Evolutionary conservation across 2,329 filamentous ascomycete genomes (phyloP), one percentile per base, ranked within the genome.

Genomic region (Penicillium sp.): DNA sequence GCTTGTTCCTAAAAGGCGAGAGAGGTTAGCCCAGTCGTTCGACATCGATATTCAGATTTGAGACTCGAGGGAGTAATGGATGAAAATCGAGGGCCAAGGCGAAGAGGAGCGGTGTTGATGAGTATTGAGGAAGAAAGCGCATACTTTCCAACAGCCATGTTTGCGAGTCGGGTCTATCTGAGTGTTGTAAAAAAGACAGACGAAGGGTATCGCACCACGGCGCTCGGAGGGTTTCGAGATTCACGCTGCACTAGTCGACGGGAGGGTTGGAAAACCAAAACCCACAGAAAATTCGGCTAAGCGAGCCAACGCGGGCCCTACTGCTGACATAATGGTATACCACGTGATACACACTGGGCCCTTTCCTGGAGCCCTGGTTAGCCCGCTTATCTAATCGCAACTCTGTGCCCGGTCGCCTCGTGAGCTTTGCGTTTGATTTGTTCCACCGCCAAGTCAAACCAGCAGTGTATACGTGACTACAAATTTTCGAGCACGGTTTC

Each of bases 121-220:
- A 55, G 57, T 52, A 53, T 42, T 53, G 33, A 10, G 51, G 51
- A 55, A 43, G 61, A 52, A 57, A 58, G 62, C 54, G 81, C 85
- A 83, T 80, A 87, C 85, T 92, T 92, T 85, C 89, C 89, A 82
- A 92, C 89, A 86, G 89, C 89, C 89, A 92, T 90, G 81, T 82
- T 88, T 87, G 84, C 84, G 85, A 86, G 81, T 81, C 77, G 71
- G 70, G 75, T 73, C 75, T 78, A 76, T 78, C 76, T 74, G 67
- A 71, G 68, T 71, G 71, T 71, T 71, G 67, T 65, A 70, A 69
- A 71, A 71, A 77, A 76, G 75, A 78, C 70, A 78, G 76, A 78
- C 74, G 40, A 74, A 71, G 68, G 66, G 68, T 75, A 76, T 75
- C 75, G 74, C 75, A 76, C 73, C 72, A 74, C 71, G 59, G 70